These are phyloP conservation scores for Melastoma malabathricum DNA, from an alignment of 345 rosid genomes.

Conservation along the genomic window DNA sequence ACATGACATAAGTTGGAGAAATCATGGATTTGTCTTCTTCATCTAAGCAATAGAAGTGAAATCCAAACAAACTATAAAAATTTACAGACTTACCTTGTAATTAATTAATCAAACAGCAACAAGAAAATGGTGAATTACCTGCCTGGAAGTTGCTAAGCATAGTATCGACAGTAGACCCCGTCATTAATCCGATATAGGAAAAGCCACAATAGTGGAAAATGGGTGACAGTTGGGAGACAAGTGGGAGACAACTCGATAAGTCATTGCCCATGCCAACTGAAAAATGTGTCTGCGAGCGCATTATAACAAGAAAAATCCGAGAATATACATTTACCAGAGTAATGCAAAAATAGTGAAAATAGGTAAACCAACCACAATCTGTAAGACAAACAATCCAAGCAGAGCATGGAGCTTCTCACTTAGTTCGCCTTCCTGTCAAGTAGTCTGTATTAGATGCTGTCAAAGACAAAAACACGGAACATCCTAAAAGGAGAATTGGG, in stretches of 20 bases:
- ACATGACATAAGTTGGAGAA: constrained; percentile 35
- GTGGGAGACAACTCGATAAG: constrained; percentile 21
- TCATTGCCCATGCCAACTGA: constrained; percentile 33
- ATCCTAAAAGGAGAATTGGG: constrained; percentile 4
- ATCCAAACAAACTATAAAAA: neutral
- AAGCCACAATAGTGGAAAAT: constrained; percentile 43
- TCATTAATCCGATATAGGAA: constrained; percentile 52
- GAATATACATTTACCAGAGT: neutral
- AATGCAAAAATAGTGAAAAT: constrained; percentile 7
- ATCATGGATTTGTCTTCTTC: constrained; percentile 41
- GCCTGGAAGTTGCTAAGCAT: constrained; percentile 22
- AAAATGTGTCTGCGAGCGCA: constrained; percentile 46
- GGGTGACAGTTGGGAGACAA: constrained; percentile 29
- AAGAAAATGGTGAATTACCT: constrained; percentile 22
- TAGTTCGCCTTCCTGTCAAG: constrained; percentile 38
- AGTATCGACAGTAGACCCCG: constrained; percentile 43
- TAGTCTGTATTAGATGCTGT: neutral
- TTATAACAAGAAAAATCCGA: constrained; percentile 9
- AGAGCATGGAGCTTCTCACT: constrained; percentile 45
- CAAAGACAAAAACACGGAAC: constrained; percentile 5
- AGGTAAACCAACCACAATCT: constrained; percentile 48
- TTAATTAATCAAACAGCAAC: too few species aligned
- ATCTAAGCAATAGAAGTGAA: constrained; percentile 12
- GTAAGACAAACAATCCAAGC: constrained; percentile 62
- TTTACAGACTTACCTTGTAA: too few species aligned